Conservation (phyloP, 1,284 basidiomycete species). For the Albatrellus sp. region DNA sequence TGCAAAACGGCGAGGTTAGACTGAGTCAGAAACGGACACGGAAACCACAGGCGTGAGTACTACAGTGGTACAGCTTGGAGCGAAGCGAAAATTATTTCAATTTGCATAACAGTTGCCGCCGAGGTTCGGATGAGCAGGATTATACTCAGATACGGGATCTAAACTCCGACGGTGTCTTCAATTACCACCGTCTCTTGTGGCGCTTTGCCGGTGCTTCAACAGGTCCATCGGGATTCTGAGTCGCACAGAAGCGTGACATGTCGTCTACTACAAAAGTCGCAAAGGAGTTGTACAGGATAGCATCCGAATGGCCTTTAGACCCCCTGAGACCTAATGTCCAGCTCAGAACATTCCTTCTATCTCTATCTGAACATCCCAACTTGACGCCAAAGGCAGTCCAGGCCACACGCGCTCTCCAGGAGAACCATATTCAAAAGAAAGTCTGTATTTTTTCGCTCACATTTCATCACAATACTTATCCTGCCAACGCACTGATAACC, state of each 20-base stretch:
- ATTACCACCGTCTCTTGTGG: too few relatives aligned
- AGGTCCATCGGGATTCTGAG: background rate
- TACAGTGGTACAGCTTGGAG: too few relatives aligned
- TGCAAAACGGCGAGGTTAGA: too few relatives aligned
- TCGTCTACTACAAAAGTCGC: constrained; percentile 28
- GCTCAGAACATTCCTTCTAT: constrained; percentile 47
- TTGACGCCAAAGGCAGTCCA: constrained; percentile 46
- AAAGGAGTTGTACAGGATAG: constrained; percentile 39
- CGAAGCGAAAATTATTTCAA: too few relatives aligned
- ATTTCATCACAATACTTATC: constrained; percentile 4
- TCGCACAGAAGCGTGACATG: constrained; percentile 3
- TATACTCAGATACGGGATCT: too few relatives aligned
- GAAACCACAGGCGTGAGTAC: too few relatives aligned
- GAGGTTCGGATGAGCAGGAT: too few relatives aligned
- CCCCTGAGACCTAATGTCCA: constrained; percentile 66
- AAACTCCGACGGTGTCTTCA: too few relatives aligned
- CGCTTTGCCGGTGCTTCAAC: background rate
- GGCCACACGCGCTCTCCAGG: constrained; percentile 38
- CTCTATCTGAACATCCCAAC: constrained; percentile 54
- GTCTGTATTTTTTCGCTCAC: constrained; percentile 27
- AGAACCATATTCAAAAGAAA: constrained; percentile 43
- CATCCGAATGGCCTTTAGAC: constrained; percentile 48
- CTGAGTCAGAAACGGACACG: too few relatives aligned
- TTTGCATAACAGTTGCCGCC: too few relatives aligned
- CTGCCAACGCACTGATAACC: constrained; percentile 3